Evolutionary conservation across 352 stramenopile species (phyloP).

Genomic region (Sclerospora graminicola): DNA sequence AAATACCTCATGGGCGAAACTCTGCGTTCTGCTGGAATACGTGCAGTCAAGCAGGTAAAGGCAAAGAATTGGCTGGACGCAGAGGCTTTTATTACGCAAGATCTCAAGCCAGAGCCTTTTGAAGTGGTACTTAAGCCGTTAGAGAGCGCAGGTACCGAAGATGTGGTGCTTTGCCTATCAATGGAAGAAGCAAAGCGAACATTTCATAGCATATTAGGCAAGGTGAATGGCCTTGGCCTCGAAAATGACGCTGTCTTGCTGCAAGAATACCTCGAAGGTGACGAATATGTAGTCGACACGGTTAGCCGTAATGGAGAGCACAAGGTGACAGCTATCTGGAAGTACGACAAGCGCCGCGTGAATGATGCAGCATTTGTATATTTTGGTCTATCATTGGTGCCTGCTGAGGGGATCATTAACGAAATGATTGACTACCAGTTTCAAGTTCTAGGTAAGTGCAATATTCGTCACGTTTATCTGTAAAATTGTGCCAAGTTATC

Average conservation of each 20-base stretch:
- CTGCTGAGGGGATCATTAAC: constrained; percentile 53
- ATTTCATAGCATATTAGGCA: constrained; percentile 76
- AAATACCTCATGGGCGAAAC: constrained; percentile 87
- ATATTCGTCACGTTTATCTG: too few species aligned
- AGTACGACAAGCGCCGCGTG: constrained; percentile 94
- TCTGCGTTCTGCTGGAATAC: constrained; percentile 53
- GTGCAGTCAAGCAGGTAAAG: constrained; percentile 83
- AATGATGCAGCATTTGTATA: constrained; percentile 95
- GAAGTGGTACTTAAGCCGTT: constrained; percentile 89
- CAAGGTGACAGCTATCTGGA: constrained; percentile 95
- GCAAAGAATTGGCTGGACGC: constrained; percentile 67
- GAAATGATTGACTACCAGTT: constrained; percentile 82
- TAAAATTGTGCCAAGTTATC: too few species aligned
- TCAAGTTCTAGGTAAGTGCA: constrained; percentile 40
- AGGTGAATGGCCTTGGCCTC: constrained; percentile 82
- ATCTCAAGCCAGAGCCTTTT: constrained; percentile 54
- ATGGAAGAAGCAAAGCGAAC: constrained; percentile 68
- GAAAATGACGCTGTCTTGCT: constrained; percentile 78
- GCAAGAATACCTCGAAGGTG: constrained; percentile 91
- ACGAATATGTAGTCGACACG: constrained; percentile 96
- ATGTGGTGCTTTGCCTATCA: constrained; percentile 74
- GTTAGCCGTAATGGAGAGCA: constrained; percentile 88
- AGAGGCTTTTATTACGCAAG: constrained; percentile 54
- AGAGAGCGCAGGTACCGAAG: constrained; percentile 63
- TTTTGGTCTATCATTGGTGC: constrained; percentile 75